These are phyloP conservation scores for Aspergillus pseudoglaucus DNA, from an alignment of 2,329 filamentous ascomycete species.

Conservation along the genomic window DNA sequence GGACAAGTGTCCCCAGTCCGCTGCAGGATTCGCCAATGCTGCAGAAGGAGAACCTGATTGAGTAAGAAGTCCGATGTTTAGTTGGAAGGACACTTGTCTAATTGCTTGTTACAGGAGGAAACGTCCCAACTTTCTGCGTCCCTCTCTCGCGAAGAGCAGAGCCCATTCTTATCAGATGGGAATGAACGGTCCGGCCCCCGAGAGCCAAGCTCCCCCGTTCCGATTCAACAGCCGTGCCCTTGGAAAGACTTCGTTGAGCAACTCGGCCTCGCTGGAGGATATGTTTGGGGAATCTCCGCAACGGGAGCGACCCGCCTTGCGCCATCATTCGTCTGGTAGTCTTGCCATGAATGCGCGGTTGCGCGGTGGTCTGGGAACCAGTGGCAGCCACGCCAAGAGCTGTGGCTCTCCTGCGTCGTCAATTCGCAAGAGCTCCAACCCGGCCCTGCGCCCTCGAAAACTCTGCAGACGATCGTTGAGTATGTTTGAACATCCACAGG, in stretches of 20 bases:
- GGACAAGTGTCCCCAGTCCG: slow-evolving; percentile 34
- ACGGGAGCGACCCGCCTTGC: slow-evolving; percentile 58
- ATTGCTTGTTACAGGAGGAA: slow-evolving; percentile 48
- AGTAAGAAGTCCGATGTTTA: slow-evolving; percentile 25
- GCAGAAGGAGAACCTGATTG: slow-evolving; percentile 20
- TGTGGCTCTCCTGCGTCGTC: slow-evolving; percentile 71
- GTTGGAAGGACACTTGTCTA: slow-evolving; percentile 9
- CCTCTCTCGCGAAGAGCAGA: slow-evolving; percentile 69
- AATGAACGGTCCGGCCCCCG: slow-evolving; percentile 53
- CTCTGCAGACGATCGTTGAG: slow-evolving; percentile 87
- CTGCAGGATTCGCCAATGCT: slow-evolving; percentile 32
- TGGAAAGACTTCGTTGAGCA: slow-evolving; percentile 47
- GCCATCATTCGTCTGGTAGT: slow-evolving; percentile 54
- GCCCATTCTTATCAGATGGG: slow-evolving; percentile 63
- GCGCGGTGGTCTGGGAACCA: slow-evolving; percentile 58
- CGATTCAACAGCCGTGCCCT: slow-evolving; percentile 56
- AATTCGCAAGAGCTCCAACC: slow-evolving; percentile 65
- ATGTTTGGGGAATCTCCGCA: slow-evolving; percentile 76
- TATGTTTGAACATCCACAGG: slow-evolving; percentile 93
- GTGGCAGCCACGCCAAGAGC: slow-evolving; percentile 51
- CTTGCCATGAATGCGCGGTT: slow-evolving; percentile 55
- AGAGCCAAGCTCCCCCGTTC: slow-evolving; percentile 65
- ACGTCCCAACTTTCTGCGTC: slow-evolving; percentile 64
- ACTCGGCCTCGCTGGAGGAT: slow-evolving; percentile 65
- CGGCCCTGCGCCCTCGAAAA: slow-evolving; percentile 69